Base-by-base conservation (phyloP, 1,284 basidiomycete species). In the Sphagnurus paluster region DNA sequence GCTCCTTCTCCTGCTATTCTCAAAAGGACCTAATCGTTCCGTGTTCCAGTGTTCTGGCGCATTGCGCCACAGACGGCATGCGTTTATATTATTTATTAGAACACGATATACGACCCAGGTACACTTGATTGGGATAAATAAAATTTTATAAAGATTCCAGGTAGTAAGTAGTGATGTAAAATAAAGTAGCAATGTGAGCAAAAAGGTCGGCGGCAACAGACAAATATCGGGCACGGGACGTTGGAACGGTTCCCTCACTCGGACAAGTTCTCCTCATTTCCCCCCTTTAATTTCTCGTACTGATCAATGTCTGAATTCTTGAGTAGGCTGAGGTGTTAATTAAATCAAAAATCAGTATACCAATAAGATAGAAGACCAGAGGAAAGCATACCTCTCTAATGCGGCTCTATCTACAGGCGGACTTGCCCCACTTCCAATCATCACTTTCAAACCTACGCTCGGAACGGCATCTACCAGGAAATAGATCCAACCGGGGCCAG, bases 401-500 rank as follows among this genome's bases (percentile, higher is more conserved):
- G 81, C 83, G 1, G 47, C 63, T 25, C 76, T 55, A 52, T 88
- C 78, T 5, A 85, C 73, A 6, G 71, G 68, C 17, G 87, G 87
- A 9, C 72, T 69, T 40, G 62, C 59, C 9, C 85, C 86, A 55
- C 80, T 72, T 1, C 90, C 91, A 32, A 93, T 67, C 74, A 90
- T 81, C 2, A 90, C 66, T 62, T 79, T 80, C 53, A 71, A 65
- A 2, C 83, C 88, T 17, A 67, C 59, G 55, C 86, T 89, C 0
- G 90, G 87, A 5, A 91, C 69, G 13, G 76, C 87, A 51, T 84
- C 74, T 1, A 79, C 76, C 17, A 93, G 71, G 21, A 92, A 61
- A 56, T 80, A 89, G 28, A 94, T 58, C 76, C 82, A 90, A 6
- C 80, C 91, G 2, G 90, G 90, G 5, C 92, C 91, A 44, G 90